Evolutionary conservation across 2,329 filamentous ascomycete genomes (phyloP), one percentile per base, ranked within the genome.

Genomic region (Cercospora sesami): DNA sequence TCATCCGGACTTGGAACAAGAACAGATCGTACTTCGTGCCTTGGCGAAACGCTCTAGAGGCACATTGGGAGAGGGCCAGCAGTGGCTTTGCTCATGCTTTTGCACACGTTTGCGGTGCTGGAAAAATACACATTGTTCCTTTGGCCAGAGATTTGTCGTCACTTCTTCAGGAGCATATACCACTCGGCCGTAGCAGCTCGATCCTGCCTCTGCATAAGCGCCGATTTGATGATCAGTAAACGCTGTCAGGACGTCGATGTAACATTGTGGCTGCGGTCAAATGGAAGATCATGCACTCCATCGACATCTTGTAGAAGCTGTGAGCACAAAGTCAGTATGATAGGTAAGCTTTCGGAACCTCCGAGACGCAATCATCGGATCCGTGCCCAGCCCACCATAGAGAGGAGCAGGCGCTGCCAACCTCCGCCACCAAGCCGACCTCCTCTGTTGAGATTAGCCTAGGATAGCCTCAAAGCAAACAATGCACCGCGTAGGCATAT

Each of bases 381-480:
- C 60, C 60, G 60, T 48, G 60, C 60, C 60, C 60, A 62, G 60
- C 36, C 28, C 36, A 18, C 26, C 21, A 59, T 23, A 30, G 26
- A 16, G 21, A 7, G 45, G n/a, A n/a, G 60, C 39, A 39, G 36
- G 42, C 60, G 36, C 36, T 31, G 60, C 60, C 60, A 62, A n/a
- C 26, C 39, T 51, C 39, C 60, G 23, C 39, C 60, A 62, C 60
- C 60, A 62, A 12, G 16, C 42, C 16, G 36, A 30, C 39, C 23
- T 62, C 42, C 60, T 62, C 23, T 48, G 33, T 51, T 62, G 18
- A 45, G 60, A 30, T 28, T 62, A 62, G 36, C 36, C 21, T 18
- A 8, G 36, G 16, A 30, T 30, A 18, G 36, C 5, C 39, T 62
- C 42, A 14, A 36, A 31, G 28, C 31, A 59, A 33, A 21, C 28